Conservation (phyloP, 2,329 filamentous ascomycete genomes). For the Trichoderma sp. region DNA sequence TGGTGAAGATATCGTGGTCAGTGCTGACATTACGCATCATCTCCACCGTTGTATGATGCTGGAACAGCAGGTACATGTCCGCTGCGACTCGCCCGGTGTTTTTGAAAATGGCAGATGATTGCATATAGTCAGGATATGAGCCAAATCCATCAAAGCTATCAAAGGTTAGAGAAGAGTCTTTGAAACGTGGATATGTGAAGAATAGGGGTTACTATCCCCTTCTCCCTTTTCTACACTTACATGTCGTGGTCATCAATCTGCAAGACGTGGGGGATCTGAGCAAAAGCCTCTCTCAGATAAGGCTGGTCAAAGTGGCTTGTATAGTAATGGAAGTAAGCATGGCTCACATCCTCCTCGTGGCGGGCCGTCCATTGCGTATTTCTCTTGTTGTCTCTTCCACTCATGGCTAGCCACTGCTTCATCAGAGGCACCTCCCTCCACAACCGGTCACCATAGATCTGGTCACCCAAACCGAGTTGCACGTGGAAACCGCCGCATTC, state of each 20-base stretch:
- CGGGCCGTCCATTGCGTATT: constrained; percentile 88
- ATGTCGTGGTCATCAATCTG: constrained; percentile 98
- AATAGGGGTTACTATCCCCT: not conserved
- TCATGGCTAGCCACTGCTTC: constrained; percentile 92
- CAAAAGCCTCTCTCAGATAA: constrained; percentile 89
- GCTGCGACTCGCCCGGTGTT: constrained; percentile 94
- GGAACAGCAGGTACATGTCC: constrained; percentile 97
- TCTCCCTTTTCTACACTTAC: constrained; percentile 54
- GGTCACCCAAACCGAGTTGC: constrained; percentile 86
- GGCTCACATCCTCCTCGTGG: constrained; percentile 90
- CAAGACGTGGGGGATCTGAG: constrained; percentile 90
- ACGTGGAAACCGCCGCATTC: constrained; percentile 96
- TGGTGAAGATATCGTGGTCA: constrained; percentile 90
- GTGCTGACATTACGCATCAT: constrained; percentile 85
- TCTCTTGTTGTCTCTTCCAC: constrained; percentile 88
- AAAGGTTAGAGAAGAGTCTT: not conserved
- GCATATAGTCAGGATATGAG: constrained; percentile 97
- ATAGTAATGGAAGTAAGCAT: constrained; percentile 99
- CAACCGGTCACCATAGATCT: constrained; percentile 91
- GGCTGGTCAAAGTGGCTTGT: constrained; percentile 98
- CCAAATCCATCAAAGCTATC: constrained; percentile 93
- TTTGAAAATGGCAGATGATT: constrained; percentile 95
- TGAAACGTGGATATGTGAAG: not conserved
- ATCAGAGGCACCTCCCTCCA: constrained; percentile 95
- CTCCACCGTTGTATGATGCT: constrained; percentile 94